phyloP scores from a whole-genome alignment of 345 rosid genomes.

The Garcia nutans region DNA sequence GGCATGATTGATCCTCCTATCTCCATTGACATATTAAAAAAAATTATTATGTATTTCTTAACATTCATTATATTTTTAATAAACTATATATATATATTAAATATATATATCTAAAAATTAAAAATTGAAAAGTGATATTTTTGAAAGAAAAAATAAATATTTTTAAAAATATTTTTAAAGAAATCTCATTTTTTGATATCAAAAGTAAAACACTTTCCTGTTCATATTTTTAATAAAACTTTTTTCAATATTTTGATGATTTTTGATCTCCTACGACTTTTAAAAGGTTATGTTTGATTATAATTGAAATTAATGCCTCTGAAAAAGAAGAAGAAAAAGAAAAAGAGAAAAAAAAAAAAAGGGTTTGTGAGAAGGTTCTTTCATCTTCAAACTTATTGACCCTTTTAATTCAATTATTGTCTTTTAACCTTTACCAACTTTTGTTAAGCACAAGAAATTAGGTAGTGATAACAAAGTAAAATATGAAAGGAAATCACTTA shows the following conservation, averaged over 20 bases:
- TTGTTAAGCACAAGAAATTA: conserved; percentile 11
- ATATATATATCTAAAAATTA: too few relatives aligned
- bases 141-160: too few relatives aligned
- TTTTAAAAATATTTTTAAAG: too few relatives aligned
- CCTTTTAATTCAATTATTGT: conserved; percentile 26
- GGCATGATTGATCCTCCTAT: too few relatives aligned
- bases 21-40: too few relatives aligned
- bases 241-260: neutral
- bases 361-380: conserved; percentile 14
- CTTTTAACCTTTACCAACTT: conserved; percentile 20
- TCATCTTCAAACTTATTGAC: neutral
- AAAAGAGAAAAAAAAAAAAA: too few relatives aligned
- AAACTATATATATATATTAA: too few relatives aligned
- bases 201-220: neutral
- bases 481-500: neutral
- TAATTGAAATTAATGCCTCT: neutral
- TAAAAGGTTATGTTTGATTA: neutral
- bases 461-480: neutral
- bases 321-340: neutral
- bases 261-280: neutral
- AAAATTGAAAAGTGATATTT: too few relatives aligned
- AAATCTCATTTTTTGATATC: neutral
- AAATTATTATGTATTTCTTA: too few relatives aligned
- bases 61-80: too few relatives aligned
- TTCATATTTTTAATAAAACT: neutral